phyloP scores from a whole-genome alignment of 208 protist genomes.

The Crithidia expoeki region DNA sequence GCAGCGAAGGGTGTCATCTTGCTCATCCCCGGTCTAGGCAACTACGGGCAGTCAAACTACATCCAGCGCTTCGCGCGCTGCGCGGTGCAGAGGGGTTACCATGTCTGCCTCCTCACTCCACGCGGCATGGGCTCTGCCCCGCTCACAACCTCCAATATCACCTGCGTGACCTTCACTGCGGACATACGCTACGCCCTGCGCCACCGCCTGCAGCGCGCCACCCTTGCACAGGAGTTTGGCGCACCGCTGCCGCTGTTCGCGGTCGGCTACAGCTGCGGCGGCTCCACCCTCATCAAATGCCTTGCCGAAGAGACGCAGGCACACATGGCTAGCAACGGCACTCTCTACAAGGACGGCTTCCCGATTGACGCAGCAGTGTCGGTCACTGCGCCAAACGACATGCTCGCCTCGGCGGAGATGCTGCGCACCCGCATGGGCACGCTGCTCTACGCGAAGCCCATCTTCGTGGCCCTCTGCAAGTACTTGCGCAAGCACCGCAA shows the following conservation, averaged over 20 bases:
- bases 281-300: constrained; percentile 40
- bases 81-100: constrained; percentile 37
- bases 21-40: constrained; percentile 55
- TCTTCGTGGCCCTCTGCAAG: constrained; percentile 38
- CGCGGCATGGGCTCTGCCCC: constrained; percentile 70
- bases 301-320: constrained; percentile 52
- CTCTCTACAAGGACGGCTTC: constrained; percentile 27
- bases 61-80: constrained; percentile 42
- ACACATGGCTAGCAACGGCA: constrained; percentile 1
- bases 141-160: constrained; percentile 44
- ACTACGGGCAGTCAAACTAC: constrained; percentile 57
- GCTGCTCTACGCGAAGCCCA: constrained; percentile 41
- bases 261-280: constrained; percentile 63
- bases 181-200: constrained; percentile 46
- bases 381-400: constrained; percentile 56
- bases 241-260: constrained; percentile 41
- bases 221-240: constrained; percentile 29
- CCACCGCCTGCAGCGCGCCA: constrained; percentile 28
- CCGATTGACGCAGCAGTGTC: constrained; percentile 31
- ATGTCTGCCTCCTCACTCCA: constrained; percentile 56
- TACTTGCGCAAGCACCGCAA: constrained; percentile 48
- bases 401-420: constrained; percentile 29
- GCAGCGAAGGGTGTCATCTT: constrained; percentile 47
- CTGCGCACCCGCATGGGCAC: constrained; percentile 32
- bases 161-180: constrained; percentile 48